Percentiles rank a stretch among this genome's conserved stretches.
phyloP scores from a whole-genome alignment of 768 basidiomycete species.

The Rhodotorula toruloides region DNA sequence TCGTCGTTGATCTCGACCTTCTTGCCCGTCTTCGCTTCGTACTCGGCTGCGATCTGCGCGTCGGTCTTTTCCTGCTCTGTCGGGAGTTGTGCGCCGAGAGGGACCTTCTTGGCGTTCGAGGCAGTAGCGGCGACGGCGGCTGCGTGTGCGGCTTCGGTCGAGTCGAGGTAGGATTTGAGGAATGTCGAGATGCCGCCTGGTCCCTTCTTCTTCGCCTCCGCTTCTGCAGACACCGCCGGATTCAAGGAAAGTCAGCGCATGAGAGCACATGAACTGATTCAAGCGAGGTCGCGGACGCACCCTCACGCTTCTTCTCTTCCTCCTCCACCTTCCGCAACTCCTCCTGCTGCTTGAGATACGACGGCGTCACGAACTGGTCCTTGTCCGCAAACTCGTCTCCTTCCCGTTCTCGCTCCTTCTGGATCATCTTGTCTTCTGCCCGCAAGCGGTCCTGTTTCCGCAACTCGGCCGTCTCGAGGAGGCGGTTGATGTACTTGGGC shows the following conservation, averaged over 20 bases:
- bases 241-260: background rate
- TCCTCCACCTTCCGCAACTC: constrained; percentile 85
- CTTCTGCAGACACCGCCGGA: constrained; percentile 40
- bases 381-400: constrained; percentile 91
- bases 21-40: constrained; percentile 69
- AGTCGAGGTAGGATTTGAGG: constrained; percentile 48
- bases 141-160: constrained; percentile 55
- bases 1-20: constrained; percentile 93
- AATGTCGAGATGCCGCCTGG: constrained; percentile 48
- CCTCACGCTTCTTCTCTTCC: constrained; percentile 82
- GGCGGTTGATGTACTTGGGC: constrained; percentile 87
- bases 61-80: constrained; percentile 54
- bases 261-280: background rate
- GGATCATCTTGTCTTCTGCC: constrained; percentile 97
- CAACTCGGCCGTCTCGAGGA: constrained; percentile 76
- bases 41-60: constrained; percentile 59
- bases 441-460: constrained; percentile 79
- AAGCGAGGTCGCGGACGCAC: constrained; percentile 48
- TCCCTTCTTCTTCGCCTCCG: constrained; percentile 41
- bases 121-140: constrained; percentile 72
- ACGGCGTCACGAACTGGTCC: constrained; percentile 94
- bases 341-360: constrained; percentile 93
- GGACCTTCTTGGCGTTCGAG: constrained; percentile 28
- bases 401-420: constrained; percentile 84
- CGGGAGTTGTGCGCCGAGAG: constrained; percentile 37